These are phyloP conservation scores for Cryptosporidium canis DNA, from an alignment of 169 alveolate genomes.

Conservation along the genomic window DNA sequence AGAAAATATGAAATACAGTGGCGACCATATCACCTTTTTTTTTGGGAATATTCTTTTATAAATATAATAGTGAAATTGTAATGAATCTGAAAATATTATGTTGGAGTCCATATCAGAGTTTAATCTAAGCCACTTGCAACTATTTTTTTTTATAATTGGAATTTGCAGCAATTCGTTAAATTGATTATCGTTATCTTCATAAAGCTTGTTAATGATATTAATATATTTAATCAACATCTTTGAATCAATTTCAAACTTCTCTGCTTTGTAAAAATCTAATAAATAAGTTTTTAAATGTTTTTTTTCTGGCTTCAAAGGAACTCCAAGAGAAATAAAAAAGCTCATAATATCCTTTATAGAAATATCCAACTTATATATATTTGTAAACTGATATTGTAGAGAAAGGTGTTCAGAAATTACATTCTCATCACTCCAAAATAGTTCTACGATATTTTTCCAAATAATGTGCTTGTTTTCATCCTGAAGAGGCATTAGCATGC, in stretches of 20 bases:
- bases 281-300: neutral
- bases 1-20: neutral
- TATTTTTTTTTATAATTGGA: neutral
- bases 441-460: conserved; percentile 21
- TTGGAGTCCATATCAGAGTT: neutral
- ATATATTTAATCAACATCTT: neutral
- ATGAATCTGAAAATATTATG: neutral
- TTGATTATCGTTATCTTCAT: neutral
- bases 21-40: conserved; percentile 12
- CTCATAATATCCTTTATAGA: neutral
- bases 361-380: neutral
- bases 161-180: neutral
- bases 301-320: neutral
- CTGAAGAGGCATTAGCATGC: neutral
- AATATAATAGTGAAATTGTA: neutral
- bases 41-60: neutral
- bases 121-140: neutral
- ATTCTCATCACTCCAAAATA: conserved; percentile 49
- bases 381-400: neutral
- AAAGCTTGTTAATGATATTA: neutral
- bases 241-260: neutral
- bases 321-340: conserved; percentile 11
- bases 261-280: neutral
- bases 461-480: neutral
- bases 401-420: conserved; percentile 2